Evolutionary conservation across 140 eudicot species (phyloP), one percentile per base, ranked within the genome.

Genomic region (Oenanthe javanica): DNA sequence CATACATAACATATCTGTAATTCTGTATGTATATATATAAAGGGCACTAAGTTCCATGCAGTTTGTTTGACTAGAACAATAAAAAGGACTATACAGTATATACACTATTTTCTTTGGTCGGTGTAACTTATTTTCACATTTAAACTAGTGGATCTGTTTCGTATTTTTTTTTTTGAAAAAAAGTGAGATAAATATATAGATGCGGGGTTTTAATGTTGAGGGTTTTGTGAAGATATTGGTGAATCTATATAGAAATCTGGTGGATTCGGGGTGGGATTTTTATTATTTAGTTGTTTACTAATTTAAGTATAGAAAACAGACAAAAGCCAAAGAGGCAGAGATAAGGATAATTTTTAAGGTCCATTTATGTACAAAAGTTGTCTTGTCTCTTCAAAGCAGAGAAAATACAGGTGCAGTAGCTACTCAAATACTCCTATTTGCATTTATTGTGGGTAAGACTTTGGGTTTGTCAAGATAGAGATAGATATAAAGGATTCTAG

Each of bases 341-440:
- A 63, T 63, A 54, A 40, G 70, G 45, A 77, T 52, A 55, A 77
- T 75, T 49, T 36, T 50, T 25, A 49, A 75, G 66, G 79, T 50
- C 79, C 13, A 75, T 49, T 75, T 75, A 50, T 75, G 79, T 75
- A 49, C 46, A 75, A 75, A 48, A 75, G 79, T 10, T 49, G 79
- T 75, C 40, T 75, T 52, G 80, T 77, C 80, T 54, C 43, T 64
- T 77, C 70, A 55, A 36, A 21, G 66, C 52, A 73, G 77, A 42
- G 27, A 73, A 19, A 45, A 23, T 23, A 72, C 9, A 43, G 76
- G 21, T 23, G 75, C 75, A 31, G 25, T 14, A 43, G 49, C 50
- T 72, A 40, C 76, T 72, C 74, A 69, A 69, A 69, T 69, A 31
- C 31, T 31, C 31, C 31, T 31, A 69, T 38, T 69, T 63, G 71